A percentile compares a stretch with the other conserved stretches of the same genome.
phyloP scores from a whole-genome alignment of 805 yeast genomes.

The Candida ponderosae region DNA sequence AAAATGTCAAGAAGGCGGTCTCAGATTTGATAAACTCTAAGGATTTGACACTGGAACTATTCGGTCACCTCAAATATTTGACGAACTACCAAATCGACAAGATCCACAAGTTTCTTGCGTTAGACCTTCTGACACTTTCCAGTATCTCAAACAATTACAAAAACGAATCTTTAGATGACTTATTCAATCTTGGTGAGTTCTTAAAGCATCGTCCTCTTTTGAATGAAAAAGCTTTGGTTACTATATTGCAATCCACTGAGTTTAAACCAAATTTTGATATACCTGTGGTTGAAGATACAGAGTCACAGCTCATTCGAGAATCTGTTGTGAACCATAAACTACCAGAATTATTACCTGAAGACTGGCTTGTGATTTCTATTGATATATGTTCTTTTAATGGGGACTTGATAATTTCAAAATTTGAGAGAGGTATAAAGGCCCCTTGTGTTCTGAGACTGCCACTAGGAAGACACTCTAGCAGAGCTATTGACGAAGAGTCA shows the following conservation, averaged over 20 bases:
- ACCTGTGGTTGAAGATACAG: constrained; percentile 5
- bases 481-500: constrained; percentile 34
- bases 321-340: constrained; percentile 5
- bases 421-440: constrained; percentile 20
- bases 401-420: constrained; percentile 46
- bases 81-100: constrained; percentile 20
- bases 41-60: constrained; percentile 9
- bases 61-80: constrained; percentile 13
- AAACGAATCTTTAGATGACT: constrained; percentile 12
- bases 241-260: constrained; percentile 3
- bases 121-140: constrained; percentile 18
- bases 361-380: constrained; percentile 54
- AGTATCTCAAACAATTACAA: constrained; percentile 14
- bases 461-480: constrained; percentile 37
- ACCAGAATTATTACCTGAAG: constrained; percentile 27
- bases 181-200: constrained; percentile 19
- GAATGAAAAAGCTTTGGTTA: constrained; percentile 18
- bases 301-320: constrained; percentile 10
- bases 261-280: constrained; percentile 12
- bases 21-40: constrained; percentile 15
- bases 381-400: constrained; percentile 53
- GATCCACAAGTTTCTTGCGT: constrained; percentile 15
- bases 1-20: constrained; percentile 16
- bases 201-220: constrained; percentile 18
- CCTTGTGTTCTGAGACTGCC: constrained; percentile 56